Conservation (phyloP, 352 stramenopile species). For the Blastocystis sp. region DNA sequence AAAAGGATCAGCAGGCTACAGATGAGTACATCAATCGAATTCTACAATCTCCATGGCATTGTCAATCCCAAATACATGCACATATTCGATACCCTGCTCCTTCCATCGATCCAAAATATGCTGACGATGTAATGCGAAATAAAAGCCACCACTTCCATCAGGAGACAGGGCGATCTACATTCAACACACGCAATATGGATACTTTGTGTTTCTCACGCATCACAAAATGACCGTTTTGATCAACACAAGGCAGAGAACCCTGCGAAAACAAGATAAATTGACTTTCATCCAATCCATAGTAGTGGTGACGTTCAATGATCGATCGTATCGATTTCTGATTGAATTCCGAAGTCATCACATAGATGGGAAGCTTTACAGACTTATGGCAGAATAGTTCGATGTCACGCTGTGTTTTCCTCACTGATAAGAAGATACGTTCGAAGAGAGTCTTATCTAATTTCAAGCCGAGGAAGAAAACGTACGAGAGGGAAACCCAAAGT, state of each 20-base stretch:
- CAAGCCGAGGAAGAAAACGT: not conserved
- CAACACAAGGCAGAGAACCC: slow-evolving; percentile 31
- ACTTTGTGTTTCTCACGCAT: slow-evolving; percentile 38
- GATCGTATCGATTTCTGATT: not conserved
- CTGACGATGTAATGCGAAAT: not conserved
- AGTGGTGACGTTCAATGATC: not conserved
- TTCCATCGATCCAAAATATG: not conserved
- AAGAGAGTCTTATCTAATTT: slow-evolving; percentile 6
- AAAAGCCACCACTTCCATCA: slow-evolving; percentile 31
- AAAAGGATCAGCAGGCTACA: slow-evolving; percentile 19
- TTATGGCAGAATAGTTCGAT: not conserved
- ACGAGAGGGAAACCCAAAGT: slow-evolving; percentile 46
- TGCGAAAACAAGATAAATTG: slow-evolving; percentile 38
- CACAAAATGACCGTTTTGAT: not conserved
- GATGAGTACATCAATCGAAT: not conserved
- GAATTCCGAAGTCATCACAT: slow-evolving; percentile 54
- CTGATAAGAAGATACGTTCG: not conserved
- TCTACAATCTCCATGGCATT: slow-evolving; percentile 35
- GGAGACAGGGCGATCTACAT: slow-evolving; percentile 43
- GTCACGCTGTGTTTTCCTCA: not conserved
- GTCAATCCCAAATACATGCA: slow-evolving; percentile 48
- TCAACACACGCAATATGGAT: not conserved
- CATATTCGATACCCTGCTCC: not conserved
- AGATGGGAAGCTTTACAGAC: not conserved
- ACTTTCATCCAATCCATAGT: not conserved